phyloP scores from a whole-genome alignment of 2,329 filamentous ascomycete species.

The Trichoderma polysporum region DNA sequence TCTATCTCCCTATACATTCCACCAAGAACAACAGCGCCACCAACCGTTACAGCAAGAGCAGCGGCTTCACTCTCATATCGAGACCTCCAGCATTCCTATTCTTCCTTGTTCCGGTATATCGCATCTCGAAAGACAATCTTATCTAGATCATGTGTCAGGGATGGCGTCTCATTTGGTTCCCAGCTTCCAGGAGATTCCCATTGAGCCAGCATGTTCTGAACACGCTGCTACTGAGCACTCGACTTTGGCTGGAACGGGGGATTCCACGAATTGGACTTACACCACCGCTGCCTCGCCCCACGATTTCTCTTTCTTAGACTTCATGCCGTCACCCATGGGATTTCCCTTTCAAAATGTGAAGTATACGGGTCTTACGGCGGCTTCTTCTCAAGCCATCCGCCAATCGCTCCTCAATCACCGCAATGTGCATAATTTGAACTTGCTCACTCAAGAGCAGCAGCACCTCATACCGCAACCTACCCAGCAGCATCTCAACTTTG shows the following conservation, averaged over 20 bases:
- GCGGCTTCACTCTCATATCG: neutral
- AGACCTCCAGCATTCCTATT: neutral
- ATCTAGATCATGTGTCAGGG: neutral
- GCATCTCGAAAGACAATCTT: neutral
- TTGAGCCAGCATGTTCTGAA: neutral
- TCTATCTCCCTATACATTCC: neutral
- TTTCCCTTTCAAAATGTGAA: neutral
- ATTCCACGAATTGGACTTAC: neutral
- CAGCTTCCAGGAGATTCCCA: constrained; percentile 5
- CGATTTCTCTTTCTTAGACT: neutral
- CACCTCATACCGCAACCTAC: neutral
- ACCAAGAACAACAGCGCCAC: neutral
- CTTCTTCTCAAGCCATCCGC: neutral
- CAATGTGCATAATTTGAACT: neutral
- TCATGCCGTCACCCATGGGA: neutral
- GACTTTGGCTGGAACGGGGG: neutral
- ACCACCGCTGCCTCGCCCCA: neutral
- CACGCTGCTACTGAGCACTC: neutral
- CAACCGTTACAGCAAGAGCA: neutral
- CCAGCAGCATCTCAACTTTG: neutral
- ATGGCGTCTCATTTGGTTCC: neutral
- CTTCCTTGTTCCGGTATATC: neutral
- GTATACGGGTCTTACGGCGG: neutral
- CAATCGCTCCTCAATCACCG: neutral
- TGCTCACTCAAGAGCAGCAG: neutral